Base-by-base conservation (phyloP, 192 early-diverging fungal species). In the Coemansia sp. region DNA sequence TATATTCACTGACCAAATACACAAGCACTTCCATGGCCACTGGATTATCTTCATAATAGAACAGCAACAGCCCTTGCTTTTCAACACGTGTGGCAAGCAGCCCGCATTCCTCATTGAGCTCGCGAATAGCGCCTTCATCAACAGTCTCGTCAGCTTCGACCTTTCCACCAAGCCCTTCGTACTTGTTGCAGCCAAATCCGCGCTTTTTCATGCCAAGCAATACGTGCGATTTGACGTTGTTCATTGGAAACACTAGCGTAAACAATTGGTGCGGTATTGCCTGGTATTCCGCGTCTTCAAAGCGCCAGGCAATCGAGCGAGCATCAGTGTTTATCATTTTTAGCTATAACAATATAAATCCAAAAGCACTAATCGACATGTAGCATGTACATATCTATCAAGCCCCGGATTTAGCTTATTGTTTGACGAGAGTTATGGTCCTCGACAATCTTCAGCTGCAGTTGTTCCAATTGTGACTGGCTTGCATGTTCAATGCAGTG, bases 131-230 rank as follows among this genome's bases (percentile, higher is more conserved):
- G 7, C 85, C 89, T 60, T 88, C 55, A 17, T 69, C 62, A 25
- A 89, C 53, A 1, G 89, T 84, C 63, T 93, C 91, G 1, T 79
- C 75, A 6, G 75, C 39, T 55, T 93, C 91, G 15, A 91, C 83
- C 53, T 93, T 93, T 35, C 91, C 91, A 41, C 91, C 91, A 72
- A 93, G 91, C 2, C 90, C 90, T 47, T 92, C 90, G 73, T 76
- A 83, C 22, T 85, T 83, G 52, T 82, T 77, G 15, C 72, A 66
- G 27, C 91, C 91, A 65, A 93, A 90, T 6, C 91, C 91, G 10
- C 91, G 86, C 70, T 93, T 93, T 72, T 93, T 93, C 79, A 90
- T 85, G 0, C 91, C 91, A 19, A 93, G 83, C 3, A 90, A 79
- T 43, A 91, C 85, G 62, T 81, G 37, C 11, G 22, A 25, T 24